Base-by-base conservation (phyloP, 1,284 basidiomycete species). In the Pseudozyma pruni region DNA sequence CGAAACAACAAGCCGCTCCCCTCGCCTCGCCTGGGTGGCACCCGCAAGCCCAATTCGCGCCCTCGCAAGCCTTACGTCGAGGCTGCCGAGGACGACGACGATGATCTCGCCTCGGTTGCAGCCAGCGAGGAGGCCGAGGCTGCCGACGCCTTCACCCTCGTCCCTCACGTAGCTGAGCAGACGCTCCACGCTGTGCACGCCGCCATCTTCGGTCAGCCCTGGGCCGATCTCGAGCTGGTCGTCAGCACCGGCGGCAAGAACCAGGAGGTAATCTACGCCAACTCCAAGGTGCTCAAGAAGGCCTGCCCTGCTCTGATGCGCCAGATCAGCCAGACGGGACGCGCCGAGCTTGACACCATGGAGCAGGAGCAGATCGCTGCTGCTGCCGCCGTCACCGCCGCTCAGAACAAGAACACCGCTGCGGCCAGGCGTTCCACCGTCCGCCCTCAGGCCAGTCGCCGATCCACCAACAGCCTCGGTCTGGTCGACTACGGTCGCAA, bases 171-270 rank as follows among this genome's bases (percentile, higher is more conserved):
- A 20, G 55, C 63, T 23, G 56, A 67, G 52, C 63, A 59, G 47
- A 56, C 63, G 8, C 63, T 67, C 10, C 55, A 67, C 31, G 63
- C 63, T n/a, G 63, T 67, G 5, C 63, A 67, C 48, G 50, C 29
- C 10, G 63, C 63, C 41, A 67, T 67, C 42, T 67, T 55, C 39
- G 63, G 63, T 16, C 56, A 55, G 40, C 63, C 63, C 2, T 67
- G 56, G 56, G 63, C 63, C 1, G 63, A 67, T 16, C 63, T 67
- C 39, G 63, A 67, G 51, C 47, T 67, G 7, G 56, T 67, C 17
- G 52, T 67, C 39, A 53, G 35, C 29, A 47, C 44, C 11, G 63
- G 55, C 20, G 42, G 41, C 16, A 67, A 60, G 43, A 59, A 55
- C 44, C 56, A 67, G 25, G 56, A 67, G 17, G 51, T 57, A 13